Evolutionary conservation across 345 rosid genomes (phyloP).

Genomic region (Acer campestre): DNA sequence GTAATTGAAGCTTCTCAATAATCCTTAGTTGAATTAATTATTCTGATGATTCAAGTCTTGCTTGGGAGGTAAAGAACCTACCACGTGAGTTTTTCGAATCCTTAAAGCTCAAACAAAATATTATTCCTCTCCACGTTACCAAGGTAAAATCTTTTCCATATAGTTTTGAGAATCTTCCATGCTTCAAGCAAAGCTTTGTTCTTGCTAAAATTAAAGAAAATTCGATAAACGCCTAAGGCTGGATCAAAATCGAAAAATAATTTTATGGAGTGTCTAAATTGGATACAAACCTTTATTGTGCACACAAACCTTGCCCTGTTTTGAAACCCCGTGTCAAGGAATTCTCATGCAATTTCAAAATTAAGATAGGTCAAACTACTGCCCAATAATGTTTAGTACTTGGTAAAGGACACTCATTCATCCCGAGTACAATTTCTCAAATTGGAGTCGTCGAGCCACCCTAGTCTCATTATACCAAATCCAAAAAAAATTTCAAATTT

Average conservation of each 20-base stretch:
- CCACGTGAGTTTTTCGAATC: background rate
- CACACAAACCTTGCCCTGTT: no score
- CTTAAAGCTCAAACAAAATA: background rate
- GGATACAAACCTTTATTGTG: no score
- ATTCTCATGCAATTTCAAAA: background rate
- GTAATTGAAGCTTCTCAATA: background rate
- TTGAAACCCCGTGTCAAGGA: no score
- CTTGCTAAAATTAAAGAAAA: background rate
- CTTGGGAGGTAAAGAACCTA: slow-evolving; percentile 28
- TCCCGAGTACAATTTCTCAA: no score
- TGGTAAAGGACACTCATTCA: no score
- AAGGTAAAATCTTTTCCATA: background rate
- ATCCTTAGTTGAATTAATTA: slow-evolving; percentile 10
- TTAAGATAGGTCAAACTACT: no score
- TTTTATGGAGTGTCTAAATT: background rate
- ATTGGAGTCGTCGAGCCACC: no score
- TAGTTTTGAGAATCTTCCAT: background rate
- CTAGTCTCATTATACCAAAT: no score
- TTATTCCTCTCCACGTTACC: slow-evolving; percentile 16
- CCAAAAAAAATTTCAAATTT: no score
- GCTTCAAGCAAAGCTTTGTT: slow-evolving; percentile 16
- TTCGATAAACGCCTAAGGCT: background rate
- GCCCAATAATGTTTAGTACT: no score
- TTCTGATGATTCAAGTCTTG: slow-evolving; percentile 35
- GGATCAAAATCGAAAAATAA: background rate